Evolutionary conservation across 345 rosid genomes (phyloP), one percentile per base, ranked within the genome.

Genomic region (Salix purpurea): DNA sequence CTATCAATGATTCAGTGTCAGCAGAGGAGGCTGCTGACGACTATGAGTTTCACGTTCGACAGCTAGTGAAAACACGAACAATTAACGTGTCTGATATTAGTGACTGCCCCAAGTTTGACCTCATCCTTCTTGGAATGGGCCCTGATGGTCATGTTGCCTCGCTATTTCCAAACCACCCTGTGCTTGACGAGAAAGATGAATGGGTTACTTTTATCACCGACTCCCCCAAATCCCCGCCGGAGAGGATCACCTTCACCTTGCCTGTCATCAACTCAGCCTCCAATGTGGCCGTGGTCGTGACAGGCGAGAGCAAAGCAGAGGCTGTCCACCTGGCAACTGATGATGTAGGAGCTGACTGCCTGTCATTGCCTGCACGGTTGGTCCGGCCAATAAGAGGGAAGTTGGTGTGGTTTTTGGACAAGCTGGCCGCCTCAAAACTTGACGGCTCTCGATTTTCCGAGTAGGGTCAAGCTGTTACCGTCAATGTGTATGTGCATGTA

Each of bases 201-300:
- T 95, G 99, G 99, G 91, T 93, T 50, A 88, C 92, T 9, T 90
- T 84, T 66, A 83, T 90, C 62, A 90, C 89, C 4, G 81, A 95
- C 80, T 91, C 97, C 52, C 97, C 97, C 2, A 84, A 89, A 71
- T 89, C 97, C 67, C 97, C 99, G 28, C 94, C 94, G 0, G 97
- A 93, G 88, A 91, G 99, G 84, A 90, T 95, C 80, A 95, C 97
- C 9, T 95, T 93, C 82, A 95, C 97, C 67, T 74, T 95, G 76
- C 97, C 97, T 0, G 97, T 93, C 87, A 91, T 95, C 84, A 93
- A 93, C 83, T 85, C 97, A 2, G 94, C 99, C 40, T 85, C 97
- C 67, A 89, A 84, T 19, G 96, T 95, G 36, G 96, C 80, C 5
- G 67, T 95, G 19, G 92, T 91, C 1, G 96, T 88, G 76, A 78